Evolutionary conservation across 2,329 filamentous ascomycete species (phyloP).

Genomic region (Botryosphaeria dothidea): DNA sequence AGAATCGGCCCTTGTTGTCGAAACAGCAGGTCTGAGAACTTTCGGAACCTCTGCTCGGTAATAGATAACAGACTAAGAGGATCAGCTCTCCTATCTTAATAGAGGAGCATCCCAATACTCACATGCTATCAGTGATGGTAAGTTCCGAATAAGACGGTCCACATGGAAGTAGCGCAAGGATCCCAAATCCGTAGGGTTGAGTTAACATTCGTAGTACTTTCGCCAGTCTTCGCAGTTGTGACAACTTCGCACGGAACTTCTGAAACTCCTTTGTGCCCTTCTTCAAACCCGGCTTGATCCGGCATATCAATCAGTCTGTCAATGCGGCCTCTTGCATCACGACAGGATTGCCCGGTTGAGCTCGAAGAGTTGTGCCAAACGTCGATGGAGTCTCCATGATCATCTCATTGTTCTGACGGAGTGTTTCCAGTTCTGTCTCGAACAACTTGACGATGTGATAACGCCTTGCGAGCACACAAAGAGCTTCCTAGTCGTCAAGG

Average conservation of each 20-base stretch:
- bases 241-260: background rate
- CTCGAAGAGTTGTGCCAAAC: background rate
- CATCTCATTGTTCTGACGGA: constrained; percentile 7
- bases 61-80: constrained; percentile 6
- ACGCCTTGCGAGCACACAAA: constrained; percentile 13
- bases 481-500: constrained; percentile 16
- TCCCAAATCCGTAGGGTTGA: constrained; percentile 17
- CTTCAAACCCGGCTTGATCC: background rate
- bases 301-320: background rate
- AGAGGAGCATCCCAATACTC: background rate
- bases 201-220: constrained; percentile 12
- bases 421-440: background rate
- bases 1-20: constrained; percentile 16
- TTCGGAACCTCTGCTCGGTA: constrained; percentile 4
- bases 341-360: constrained; percentile 12
- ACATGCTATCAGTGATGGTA: constrained; percentile 13
- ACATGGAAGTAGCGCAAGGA: constrained; percentile 19
- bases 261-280: background rate
- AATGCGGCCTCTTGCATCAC: constrained; percentile 10
- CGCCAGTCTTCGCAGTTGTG: constrained; percentile 15
- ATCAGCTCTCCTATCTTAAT: background rate
- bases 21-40: constrained; percentile 17
- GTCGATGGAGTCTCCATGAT: constrained; percentile 11
- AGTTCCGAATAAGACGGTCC: constrained; percentile 14
- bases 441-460: constrained; percentile 19